Percentiles rank a stretch among this genome's conserved stretches.
These are phyloP conservation scores for Trichoderma cornu-damae DNA, from an alignment of 2,329 filamentous ascomycete genomes.

Conservation along the genomic window DNA sequence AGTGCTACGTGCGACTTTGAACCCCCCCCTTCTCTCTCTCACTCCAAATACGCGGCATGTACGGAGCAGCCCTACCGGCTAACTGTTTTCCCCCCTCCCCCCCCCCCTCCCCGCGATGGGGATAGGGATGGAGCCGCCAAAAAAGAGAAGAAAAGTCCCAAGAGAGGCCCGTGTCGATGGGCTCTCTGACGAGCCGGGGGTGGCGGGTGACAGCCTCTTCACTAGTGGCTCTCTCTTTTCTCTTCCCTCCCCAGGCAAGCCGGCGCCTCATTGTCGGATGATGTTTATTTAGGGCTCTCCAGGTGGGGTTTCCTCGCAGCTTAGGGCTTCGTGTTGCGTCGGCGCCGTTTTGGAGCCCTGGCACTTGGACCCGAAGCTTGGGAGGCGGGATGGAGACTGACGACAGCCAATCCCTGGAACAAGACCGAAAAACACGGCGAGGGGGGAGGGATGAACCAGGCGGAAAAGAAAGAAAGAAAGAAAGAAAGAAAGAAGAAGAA, in stretches of 20 bases:
- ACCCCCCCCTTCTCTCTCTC: too few relatives aligned
- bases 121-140: too few relatives aligned
- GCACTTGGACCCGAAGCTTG: not conserved
- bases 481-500: not conserved
- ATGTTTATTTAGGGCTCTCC: conserved; percentile 12
- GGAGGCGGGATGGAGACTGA: not conserved
- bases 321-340: conserved; percentile 6
- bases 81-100: too few relatives aligned
- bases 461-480: conserved; percentile 7
- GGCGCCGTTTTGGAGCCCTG: conserved; percentile 13
- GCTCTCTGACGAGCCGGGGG: too few relatives aligned
- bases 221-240: not conserved
- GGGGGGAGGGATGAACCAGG: not conserved
- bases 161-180: not conserved
- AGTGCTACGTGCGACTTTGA: too few relatives aligned
- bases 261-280: conserved; percentile 4
- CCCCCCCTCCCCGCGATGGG: conserved; percentile 2
- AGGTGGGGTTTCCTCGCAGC: not conserved
- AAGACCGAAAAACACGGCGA: conserved; percentile 7
- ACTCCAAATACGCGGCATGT: not conserved
- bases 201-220: not conserved
- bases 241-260: conserved; percentile 4
- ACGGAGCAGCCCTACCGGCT: conserved; percentile 17
- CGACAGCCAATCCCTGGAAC: conserved; percentile 2
- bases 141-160: not conserved